phyloP scores from a whole-genome alignment of 179 eudicot genomes.

The Carnegiea gigantea region DNA sequence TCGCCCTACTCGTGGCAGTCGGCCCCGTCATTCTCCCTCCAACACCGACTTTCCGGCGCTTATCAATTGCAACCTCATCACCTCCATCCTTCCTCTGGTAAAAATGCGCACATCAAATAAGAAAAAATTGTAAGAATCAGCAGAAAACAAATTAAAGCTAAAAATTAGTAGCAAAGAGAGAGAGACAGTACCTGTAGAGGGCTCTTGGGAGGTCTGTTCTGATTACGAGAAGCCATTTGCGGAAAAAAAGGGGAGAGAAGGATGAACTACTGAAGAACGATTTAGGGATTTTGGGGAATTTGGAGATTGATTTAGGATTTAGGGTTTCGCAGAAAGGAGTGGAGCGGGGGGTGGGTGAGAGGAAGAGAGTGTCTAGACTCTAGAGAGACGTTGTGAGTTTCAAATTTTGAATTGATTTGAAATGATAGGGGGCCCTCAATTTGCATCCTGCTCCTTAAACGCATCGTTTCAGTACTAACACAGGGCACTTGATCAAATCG shows the following conservation, averaged over 20 bases:
- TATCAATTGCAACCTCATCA: conserved; percentile 30
- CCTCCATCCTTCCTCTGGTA: conserved; percentile 37
- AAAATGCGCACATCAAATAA: neutral
- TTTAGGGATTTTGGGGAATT: conserved; percentile 23
- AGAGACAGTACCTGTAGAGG: conserved; percentile 33
- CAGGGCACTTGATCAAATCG: too few relatives aligned
- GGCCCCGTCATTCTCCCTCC: conserved; percentile 30
- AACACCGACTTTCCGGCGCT: conserved; percentile 34
- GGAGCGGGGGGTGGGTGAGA: conserved; percentile 16
- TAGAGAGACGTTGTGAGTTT: conserved; percentile 26
- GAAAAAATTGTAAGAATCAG: neutral
- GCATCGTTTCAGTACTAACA: too few relatives aligned
- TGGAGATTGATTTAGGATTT: too few relatives aligned
- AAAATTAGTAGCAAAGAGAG: neutral
- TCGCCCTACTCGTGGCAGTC: conserved; percentile 33
- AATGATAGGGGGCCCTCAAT: neutral
- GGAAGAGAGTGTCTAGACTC: conserved; percentile 16
- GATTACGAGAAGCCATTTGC: conserved; percentile 44
- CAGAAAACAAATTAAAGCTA: neutral
- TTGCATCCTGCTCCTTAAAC: too few relatives aligned
- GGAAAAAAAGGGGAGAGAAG: neutral
- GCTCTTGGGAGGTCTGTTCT: conserved; percentile 37
- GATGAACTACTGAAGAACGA: neutral
- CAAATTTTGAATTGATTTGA: conserved; percentile 20
- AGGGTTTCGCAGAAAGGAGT: conserved; percentile 10